Percentiles rank a stretch among this genome's conserved stretches.
phyloP scores from a whole-genome alignment of 1,139 yeast genomes.

The Debaryomycetaceae sp. region DNA sequence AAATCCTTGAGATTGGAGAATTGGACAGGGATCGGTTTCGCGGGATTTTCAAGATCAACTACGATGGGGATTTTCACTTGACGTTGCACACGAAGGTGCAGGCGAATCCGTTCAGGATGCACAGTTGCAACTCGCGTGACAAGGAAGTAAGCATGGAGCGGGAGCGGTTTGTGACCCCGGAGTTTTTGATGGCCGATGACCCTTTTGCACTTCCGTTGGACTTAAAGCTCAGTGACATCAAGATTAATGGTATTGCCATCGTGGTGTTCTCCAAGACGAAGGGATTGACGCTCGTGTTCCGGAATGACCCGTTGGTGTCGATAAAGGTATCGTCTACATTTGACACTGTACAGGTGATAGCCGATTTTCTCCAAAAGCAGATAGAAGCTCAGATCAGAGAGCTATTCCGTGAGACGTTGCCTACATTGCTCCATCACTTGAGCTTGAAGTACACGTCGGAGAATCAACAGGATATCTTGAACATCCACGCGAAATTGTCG shows the following conservation, averaged over 20 bases:
- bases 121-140: conserved; percentile 49
- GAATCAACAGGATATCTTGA: conserved; percentile 13
- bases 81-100: conserved; percentile 80
- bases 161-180: conserved; percentile 56
- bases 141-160: conserved; percentile 26
- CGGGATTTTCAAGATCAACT: conserved; percentile 80
- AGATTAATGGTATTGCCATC: conserved; percentile 76
- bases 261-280: conserved; percentile 78
- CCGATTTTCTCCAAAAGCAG: conserved; percentile 74
- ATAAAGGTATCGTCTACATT: conserved; percentile 82
- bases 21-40: conserved; percentile 75
- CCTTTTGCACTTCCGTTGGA: conserved; percentile 78
- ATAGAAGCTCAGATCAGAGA: conserved; percentile 80
- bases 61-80: conserved; percentile 76
- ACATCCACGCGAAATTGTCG: conserved; percentile 6
- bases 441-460: conserved; percentile 66
- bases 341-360: conserved; percentile 80
- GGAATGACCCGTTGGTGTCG: conserved; percentile 83
- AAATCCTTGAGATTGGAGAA: conserved; percentile 83
- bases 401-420: conserved; percentile 78
- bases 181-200: conserved; percentile 62
- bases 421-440: conserved; percentile 73
- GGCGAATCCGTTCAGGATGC: conserved; percentile 78
- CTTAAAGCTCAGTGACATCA: conserved; percentile 68
- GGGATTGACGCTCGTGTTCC: conserved; percentile 80